A percentile compares a stretch with the other conserved stretches of the same genome.
Conservation (phyloP, 129 eudicot species). For the Glebionis coronaria region DNA sequence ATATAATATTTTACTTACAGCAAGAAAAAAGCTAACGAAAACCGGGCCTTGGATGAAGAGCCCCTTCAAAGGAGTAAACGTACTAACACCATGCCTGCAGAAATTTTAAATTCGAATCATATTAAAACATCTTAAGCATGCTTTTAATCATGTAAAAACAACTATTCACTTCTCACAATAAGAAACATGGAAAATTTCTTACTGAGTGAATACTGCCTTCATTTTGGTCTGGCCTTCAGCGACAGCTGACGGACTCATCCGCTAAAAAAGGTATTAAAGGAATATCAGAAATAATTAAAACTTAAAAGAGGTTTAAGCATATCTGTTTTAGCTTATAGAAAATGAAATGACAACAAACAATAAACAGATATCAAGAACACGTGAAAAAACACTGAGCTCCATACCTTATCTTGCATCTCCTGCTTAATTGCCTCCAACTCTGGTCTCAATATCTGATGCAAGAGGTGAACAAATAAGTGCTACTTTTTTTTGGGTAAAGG, state of each 20-base stretch:
- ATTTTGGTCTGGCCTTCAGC: conserved; percentile 71
- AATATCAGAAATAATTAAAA: conserved; percentile 7
- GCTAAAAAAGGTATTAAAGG: conserved; percentile 46
- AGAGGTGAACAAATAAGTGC: conserved; percentile 11
- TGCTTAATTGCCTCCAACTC: conserved; percentile 63
- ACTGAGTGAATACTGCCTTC: conserved; percentile 66
- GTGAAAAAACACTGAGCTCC: background rate
- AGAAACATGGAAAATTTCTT: conserved; percentile 39
- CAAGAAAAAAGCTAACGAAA: conserved; percentile 79
- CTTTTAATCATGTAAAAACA: conserved; percentile 5
- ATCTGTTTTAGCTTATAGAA: too few relatives aligned
- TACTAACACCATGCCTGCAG: conserved; percentile 83
- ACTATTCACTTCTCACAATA: background rate
- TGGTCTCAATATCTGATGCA: conserved; percentile 77
- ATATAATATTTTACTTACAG: conserved; percentile 57
- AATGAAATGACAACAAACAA: background rate
- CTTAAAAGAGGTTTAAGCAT: background rate
- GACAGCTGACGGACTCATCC: conserved; percentile 78
- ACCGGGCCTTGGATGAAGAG: conserved; percentile 73
- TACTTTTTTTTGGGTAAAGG: too few relatives aligned
- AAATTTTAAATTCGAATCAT: background rate
- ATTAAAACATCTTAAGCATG: background rate
- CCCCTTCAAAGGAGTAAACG: conserved; percentile 86
- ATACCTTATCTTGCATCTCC: conserved; percentile 83
- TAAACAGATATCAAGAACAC: background rate